Evolutionary conservation across 805 yeast genomes (phyloP), one percentile per base, ranked within the genome.

Genomic region (Candida dajiaensis): DNA sequence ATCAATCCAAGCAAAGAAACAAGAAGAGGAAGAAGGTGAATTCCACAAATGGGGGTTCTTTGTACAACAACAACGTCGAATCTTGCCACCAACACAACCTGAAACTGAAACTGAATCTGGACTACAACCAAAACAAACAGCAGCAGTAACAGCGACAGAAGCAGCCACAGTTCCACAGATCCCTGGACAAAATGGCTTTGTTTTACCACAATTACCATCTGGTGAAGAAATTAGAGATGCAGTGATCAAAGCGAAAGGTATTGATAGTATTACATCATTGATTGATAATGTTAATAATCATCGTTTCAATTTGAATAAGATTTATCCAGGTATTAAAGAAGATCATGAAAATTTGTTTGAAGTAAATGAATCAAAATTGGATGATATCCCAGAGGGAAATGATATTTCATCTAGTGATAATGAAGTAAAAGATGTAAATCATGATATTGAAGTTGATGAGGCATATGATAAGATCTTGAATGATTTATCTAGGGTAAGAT

Each of bases 11-110:
- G 88, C 89, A 15, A 83, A 79, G 62, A 78, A 77, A 52, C 88
- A 85, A 63, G 96, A 89, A 61, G 82, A 81, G 50, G 97, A 89
- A 62, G 97, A 89, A 69, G 97, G 97, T 56, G 95, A 86, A 59
- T 75, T 89, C 52, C 96, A 87, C 64, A 81, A 85, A 66, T 81
- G 89, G 81, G 95, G 95, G 18, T 79, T 81, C 58, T 86, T 80
- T 57, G 81, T 88, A 53, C 85, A 82, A 60, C 87, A 80, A 58
- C 78, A 83, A 50, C 56, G 65, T 16, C 67, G 69, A 52, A 42
- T 53, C 45, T 40, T 56, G n/a, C 61, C 60, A 16, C 47, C 46
- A 12, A 55, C 55, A 20, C 36, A 33, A 8, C 36, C 19, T 33
- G 36, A 33, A 4, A 16, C 12, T 28, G 38, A 43, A 31, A 39